Percentiles rank a stretch among this genome's conserved stretches.
Conservation (phyloP, 352 stramenopile genomes). For the Phytophthora sojae region DNA sequence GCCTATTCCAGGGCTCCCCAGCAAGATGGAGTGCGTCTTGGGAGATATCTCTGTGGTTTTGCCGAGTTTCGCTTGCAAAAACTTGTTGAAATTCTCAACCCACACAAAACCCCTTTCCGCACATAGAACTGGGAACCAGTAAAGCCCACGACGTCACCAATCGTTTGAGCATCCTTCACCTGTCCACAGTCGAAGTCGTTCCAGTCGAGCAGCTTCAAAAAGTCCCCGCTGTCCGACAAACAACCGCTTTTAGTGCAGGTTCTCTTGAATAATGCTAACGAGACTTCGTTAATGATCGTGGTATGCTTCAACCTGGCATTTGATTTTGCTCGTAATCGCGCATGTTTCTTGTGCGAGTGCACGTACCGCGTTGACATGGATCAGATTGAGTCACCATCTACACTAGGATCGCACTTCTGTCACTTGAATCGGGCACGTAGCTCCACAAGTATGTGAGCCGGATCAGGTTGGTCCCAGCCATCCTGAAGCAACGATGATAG, state of each 20-base stretch:
- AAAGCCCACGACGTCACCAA: constrained; percentile 6
- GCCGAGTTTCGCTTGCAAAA: background rate
- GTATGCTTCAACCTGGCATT: too few relatives aligned
- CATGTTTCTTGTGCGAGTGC: too few relatives aligned
- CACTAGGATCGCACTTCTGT: too few relatives aligned
- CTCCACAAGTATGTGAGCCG: too few relatives aligned
- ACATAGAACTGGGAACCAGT: constrained; percentile 1
- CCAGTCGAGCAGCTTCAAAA: constrained; percentile 14
- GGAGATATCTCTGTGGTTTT: background rate
- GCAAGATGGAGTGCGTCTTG: constrained; percentile 8
- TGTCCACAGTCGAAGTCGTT: constrained; percentile 3
- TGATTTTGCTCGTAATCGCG: too few relatives aligned
- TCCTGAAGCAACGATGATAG: too few relatives aligned
- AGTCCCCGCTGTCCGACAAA: background rate
- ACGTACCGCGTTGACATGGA: too few relatives aligned
- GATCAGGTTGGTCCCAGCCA: too few relatives aligned
- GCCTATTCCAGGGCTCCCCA: constrained; percentile 22
- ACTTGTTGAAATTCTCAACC: constrained; percentile 12
- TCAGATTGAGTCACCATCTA: too few relatives aligned
- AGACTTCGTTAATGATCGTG: too few relatives aligned
- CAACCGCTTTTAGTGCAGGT: background rate
- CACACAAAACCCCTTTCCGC: constrained; percentile 12
- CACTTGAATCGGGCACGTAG: too few relatives aligned
- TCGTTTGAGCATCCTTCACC: constrained; percentile 3
- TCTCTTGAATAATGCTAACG: too few relatives aligned